Evolutionary conservation across 768 basidiomycete genomes (phyloP).

Genomic region (Hortiboletus campestris): DNA sequence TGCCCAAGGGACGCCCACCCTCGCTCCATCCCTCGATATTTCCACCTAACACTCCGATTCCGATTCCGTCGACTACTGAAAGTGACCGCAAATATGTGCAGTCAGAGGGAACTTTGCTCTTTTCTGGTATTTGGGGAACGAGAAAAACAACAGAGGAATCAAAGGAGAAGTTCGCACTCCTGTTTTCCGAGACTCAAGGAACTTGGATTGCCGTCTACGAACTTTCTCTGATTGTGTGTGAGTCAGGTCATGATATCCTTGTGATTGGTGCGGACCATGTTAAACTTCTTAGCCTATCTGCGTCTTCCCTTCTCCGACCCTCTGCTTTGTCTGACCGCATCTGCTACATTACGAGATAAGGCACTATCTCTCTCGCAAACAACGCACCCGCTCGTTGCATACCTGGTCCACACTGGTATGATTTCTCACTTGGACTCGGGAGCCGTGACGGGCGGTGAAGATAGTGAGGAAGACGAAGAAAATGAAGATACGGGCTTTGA

Average conservation of each 20-base stretch:
- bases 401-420: constrained; percentile 17
- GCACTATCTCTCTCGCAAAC: constrained; percentile 49
- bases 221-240: constrained; percentile 76
- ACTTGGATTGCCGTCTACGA: constrained; percentile 81
- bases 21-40: constrained; percentile 62
- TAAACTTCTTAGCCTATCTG: constrained; percentile 58
- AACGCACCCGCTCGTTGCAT: constrained; percentile 33
- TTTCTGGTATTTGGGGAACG: constrained; percentile 70
- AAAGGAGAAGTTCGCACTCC: constrained; percentile 58
- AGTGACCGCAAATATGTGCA: constrained; percentile 75
- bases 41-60: constrained; percentile 82
- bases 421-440: constrained; percentile 12
- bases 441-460: neutral
- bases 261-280: neutral
- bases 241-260: constrained; percentile 31
- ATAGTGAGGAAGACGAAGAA: constrained; percentile 34
- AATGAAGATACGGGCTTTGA: constrained; percentile 50
- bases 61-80: constrained; percentile 70
- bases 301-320: constrained; percentile 69
- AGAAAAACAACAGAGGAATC: constrained; percentile 46
- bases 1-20: constrained; percentile 34
- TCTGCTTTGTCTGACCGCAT: constrained; percentile 79
- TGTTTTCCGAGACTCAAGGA: constrained; percentile 60
- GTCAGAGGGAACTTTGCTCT: constrained; percentile 72
- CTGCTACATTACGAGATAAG: constrained; percentile 84